Evolutionary conservation across 2,329 filamentous ascomycete species (phyloP), one percentile per base, ranked within the genome.

Genomic region (Balansia obtecta): DNA sequence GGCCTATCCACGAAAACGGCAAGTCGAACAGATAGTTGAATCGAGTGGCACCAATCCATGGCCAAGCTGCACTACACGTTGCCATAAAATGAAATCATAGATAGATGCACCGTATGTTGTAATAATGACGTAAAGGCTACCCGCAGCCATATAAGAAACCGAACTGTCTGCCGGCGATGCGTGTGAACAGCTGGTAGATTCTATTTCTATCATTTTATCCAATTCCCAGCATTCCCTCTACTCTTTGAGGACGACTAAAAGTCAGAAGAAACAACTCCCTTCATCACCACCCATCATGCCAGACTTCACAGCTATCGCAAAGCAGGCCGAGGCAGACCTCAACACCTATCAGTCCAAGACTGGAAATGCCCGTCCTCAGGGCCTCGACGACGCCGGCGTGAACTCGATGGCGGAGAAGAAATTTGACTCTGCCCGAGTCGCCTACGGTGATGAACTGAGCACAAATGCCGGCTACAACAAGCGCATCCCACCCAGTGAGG

Each of bases 341-440:
- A 74, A 74, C 65, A 69, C 63, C 12, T 71, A 73, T 57, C 65
- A 72, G 55, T 60, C 71, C 55, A 75, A 74, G 62, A 73, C 71
- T 1, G 72, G 73, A 49, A 61, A 61, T 9, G 65, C 65, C 45
- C 69, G 65, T 52, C 57, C 61, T 3, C 63, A 70, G 6, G 63
- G 63, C 4, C 62, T 61, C 16, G 70, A 72, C 20, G 65, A 72
- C 8, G 64, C 68, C 3, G 72, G 70, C 42, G 68, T 73, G 44
- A 69, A 72, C 49, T 59, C 65, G 1, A 59, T 62, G 11, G 66
- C 63, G 27, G 70, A 71, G 61, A 68, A 65, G 46, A 69, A 69
- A 51, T 74, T 76, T 13, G 58, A 69, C 20, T 38, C 33, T 10
- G 46, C 39, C 12, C 18, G n/a, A 12, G 46, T 48, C 2, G 20